Base-by-base conservation (phyloP, 495 filamentous ascomycete genomes). In the Lasiosphaeriaceae sp. region DNA sequence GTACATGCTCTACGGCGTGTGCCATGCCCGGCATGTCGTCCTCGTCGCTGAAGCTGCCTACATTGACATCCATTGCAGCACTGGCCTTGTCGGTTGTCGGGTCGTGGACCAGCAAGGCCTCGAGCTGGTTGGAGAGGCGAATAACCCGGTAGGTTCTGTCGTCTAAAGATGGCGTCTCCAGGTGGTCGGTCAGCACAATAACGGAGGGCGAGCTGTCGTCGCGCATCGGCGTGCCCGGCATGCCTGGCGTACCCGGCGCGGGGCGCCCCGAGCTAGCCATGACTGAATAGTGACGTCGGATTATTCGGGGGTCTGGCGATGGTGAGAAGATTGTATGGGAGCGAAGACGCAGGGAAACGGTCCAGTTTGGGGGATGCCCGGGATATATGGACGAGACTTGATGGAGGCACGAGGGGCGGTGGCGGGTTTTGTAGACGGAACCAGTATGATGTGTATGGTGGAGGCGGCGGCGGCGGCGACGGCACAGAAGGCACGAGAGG, bases 71-170 rank as follows among this genome's bases (percentile, higher is more conserved):
- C 67, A 97, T 82, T 31, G 92, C 90, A 20, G 92, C 95, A 64
- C 90, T 93, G 56, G 92, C 92, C 80, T 97, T 99, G 76, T 99
- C 94, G 3, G 93, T 96, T 48, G 96, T 89, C 6, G 89, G 84
- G 71, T 99, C 94, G 71, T 97, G 94, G 31, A 97, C 94, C 41
- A 99, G 72, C 5, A 97, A 80, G 19, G 85, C 94, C 76, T 99
- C 95, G n/a, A 99, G 83, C 73, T 91, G 74, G 70, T 97, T 99
- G 3, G 84, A 75, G 45, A 99, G 75, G 54, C 82, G 81, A 58
- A 97, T 86, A 62, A 99, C 91, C 34, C 92, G 80, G 68, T 99
- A 99, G 2, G 81, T 82, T 19, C 94, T 83, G 68, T 96, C 86
- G 69, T 98, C 94, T 35, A 97, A 79, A 55, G 86, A 87, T 2